Evolutionary conservation across 2,329 filamentous ascomycete genomes (phyloP).

Genomic region (Apiospora marii): DNA sequence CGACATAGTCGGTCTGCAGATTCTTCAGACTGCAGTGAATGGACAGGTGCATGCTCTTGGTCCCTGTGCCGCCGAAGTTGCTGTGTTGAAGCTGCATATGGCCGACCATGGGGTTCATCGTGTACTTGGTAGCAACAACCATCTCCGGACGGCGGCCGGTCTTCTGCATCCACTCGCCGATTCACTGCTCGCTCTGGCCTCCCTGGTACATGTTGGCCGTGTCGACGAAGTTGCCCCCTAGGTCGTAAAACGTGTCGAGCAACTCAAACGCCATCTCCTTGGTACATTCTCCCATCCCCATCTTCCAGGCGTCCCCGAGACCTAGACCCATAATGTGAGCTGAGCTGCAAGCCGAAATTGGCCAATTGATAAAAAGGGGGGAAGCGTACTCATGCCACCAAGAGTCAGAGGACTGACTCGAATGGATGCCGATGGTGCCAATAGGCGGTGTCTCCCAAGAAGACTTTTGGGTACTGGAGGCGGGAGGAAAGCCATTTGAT

Average conservation of each 20-base stretch:
- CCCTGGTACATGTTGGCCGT: constrained; percentile 66
- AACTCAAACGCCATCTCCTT: constrained; percentile 58
- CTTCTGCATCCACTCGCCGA: constrained; percentile 64
- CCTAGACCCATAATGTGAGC: constrained; percentile 2
- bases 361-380: neutral
- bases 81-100: constrained; percentile 21
- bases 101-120: constrained; percentile 51
- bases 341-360: neutral
- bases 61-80: constrained; percentile 64
- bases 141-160: constrained; percentile 59
- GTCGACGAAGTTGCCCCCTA: constrained; percentile 75
- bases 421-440: constrained; percentile 57
- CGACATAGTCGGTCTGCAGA: constrained; percentile 65
- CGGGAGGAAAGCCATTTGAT: constrained; percentile 13
- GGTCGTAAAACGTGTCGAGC: constrained; percentile 62
- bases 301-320: constrained; percentile 62
- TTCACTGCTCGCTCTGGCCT: constrained; percentile 63
- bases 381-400: constrained; percentile 55
- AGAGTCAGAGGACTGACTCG: constrained; percentile 61
- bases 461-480: constrained; percentile 20
- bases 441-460: constrained; percentile 47
- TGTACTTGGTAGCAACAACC: constrained; percentile 65
- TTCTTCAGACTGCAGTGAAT: constrained; percentile 62
- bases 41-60: constrained; percentile 64
- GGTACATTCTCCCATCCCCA: constrained; percentile 62